phyloP scores from a whole-genome alignment of 2,329 filamentous ascomycete genomes.

The Sphaerulina vaccinii region DNA sequence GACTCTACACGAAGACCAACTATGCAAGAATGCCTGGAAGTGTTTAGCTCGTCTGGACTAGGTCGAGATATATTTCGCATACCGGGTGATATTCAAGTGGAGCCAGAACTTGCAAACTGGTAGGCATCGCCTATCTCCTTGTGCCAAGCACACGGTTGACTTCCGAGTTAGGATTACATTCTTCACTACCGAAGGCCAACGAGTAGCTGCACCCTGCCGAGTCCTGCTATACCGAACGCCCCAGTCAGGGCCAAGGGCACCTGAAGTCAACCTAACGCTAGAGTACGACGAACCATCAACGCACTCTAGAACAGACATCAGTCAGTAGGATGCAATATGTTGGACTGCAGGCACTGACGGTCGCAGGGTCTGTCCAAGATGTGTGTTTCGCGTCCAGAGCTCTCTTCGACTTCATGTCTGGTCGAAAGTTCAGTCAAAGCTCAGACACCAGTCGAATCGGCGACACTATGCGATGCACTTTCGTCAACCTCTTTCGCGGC shows the following conservation, averaged over 20 bases:
- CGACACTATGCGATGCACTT: background rate
- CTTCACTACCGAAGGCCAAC: conserved; percentile 4
- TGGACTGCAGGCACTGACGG: background rate
- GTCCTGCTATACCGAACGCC: conserved; percentile 3
- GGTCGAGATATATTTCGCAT: conserved; percentile 10
- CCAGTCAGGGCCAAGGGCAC: background rate
- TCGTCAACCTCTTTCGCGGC: conserved; percentile 9
- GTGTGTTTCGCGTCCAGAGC: background rate
- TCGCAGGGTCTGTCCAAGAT: background rate
- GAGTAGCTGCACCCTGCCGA: conserved; percentile 5
- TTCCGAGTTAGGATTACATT: conserved; percentile 1
- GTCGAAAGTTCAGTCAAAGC: background rate
- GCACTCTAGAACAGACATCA: conserved; percentile 6
- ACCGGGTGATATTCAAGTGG: conserved; percentile 3
- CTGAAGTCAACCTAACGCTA: conserved; percentile 9
- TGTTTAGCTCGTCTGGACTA: conserved; percentile 8
- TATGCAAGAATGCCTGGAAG: conserved; percentile 1
- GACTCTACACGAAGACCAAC: background rate
- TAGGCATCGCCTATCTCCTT: background rate
- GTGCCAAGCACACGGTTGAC: background rate
- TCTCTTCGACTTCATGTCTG: background rate
- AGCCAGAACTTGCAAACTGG: conserved; percentile 8
- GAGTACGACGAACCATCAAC: conserved; percentile 11
- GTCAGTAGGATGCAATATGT: background rate
- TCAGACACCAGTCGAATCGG: background rate